Evolutionary conservation across 106 monocot genomes (phyloP).

Genomic region (Dendrobium catenatum): DNA sequence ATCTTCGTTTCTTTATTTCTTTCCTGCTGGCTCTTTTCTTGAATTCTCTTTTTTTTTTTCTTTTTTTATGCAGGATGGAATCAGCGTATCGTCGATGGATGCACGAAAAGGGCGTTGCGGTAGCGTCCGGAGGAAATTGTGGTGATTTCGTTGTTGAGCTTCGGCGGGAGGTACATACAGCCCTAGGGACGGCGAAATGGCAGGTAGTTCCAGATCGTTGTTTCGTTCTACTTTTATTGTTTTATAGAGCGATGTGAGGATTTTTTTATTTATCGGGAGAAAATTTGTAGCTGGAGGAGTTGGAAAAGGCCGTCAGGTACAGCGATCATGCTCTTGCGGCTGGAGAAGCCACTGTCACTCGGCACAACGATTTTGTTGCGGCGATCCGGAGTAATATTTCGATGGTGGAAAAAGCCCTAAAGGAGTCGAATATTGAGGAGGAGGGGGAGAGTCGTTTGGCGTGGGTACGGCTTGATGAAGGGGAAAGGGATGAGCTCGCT

Average conservation of each 20-base stretch:
- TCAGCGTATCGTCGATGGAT: conserved; percentile 50
- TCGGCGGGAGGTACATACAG: conserved; percentile 45
- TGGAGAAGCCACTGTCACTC: conserved; percentile 38
- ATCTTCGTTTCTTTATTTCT: background rate
- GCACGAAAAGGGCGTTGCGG: conserved; percentile 22
- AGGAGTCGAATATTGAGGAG: conserved; percentile 18
- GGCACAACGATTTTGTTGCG: conserved; percentile 47
- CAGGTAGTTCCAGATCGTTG: conserved; percentile 33
- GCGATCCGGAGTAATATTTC: conserved; percentile 39
- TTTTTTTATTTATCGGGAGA: background rate
- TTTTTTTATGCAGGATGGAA: conserved; percentile 43
- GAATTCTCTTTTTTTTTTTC: background rate
- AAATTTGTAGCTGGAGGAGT: conserved; percentile 50
- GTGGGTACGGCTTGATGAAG: conserved; percentile 36
- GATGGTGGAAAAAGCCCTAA: conserved; percentile 36
- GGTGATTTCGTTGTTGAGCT: conserved; percentile 15
- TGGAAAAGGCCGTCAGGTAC: conserved; percentile 32
- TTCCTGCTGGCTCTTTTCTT: background rate
- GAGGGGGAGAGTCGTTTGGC: conserved; percentile 11
- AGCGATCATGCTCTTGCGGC: conserved; percentile 26
- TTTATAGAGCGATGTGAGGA: background rate
- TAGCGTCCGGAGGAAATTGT: background rate
- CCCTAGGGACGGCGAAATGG: conserved; percentile 73
- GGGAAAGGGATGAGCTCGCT: conserved; percentile 45
- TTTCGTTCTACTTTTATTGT: background rate